These are phyloP conservation scores for Pyricularia grisea DNA, from an alignment of 2,329 filamentous ascomycete species.

Conservation along the genomic window DNA sequence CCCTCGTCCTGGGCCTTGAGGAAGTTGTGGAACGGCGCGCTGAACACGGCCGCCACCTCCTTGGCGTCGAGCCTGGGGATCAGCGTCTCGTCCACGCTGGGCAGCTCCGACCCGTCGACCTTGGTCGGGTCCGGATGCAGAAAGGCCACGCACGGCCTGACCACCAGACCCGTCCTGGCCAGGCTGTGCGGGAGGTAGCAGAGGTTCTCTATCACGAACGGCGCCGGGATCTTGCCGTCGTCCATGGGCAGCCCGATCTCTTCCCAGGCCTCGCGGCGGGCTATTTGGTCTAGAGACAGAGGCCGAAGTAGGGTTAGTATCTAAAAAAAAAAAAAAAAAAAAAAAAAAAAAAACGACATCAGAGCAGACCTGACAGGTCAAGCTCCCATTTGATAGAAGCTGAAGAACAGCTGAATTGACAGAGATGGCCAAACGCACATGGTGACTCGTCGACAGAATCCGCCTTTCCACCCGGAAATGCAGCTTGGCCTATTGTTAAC, in stretches of 20 bases:
- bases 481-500: conserved; percentile 55
- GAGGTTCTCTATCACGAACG: conserved; percentile 80
- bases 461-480: conserved; percentile 72
- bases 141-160: conserved; percentile 69
- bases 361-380: background rate
- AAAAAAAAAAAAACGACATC: background rate
- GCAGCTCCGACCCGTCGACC: conserved; percentile 16
- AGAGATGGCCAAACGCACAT: conserved; percentile 30
- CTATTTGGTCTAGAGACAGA: conserved; percentile 56
- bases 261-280: conserved; percentile 81
- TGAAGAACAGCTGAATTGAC: background rate
- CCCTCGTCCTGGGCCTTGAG: conserved; percentile 50
- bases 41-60: conserved; percentile 91
- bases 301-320: background rate
- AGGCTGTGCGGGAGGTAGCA: conserved; percentile 73
- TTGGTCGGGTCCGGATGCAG: conserved; percentile 47
- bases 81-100: conserved; percentile 57
- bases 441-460: conserved; percentile 49
- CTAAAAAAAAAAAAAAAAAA: no score
- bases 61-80: conserved; percentile 77
- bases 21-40: conserved; percentile 80
- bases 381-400: background rate
- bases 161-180: conserved; percentile 63
- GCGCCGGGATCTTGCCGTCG: conserved; percentile 58
- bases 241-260: conserved; percentile 82